Base-by-base conservation (phyloP, 306 rosid genomes). In the Pachyrhizus erosus region DNA sequence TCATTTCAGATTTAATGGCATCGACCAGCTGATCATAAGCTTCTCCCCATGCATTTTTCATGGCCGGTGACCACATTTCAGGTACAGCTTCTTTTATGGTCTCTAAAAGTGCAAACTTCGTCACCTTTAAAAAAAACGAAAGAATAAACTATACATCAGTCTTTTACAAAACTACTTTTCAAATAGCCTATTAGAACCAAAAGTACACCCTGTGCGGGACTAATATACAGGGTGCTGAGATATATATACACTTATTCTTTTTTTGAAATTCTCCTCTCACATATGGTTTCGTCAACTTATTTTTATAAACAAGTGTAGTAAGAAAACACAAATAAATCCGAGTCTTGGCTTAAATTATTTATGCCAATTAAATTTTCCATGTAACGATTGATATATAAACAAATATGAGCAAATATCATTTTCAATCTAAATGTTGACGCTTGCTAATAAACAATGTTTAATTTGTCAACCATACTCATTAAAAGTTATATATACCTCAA, bases 1-100 rank as follows among this genome's bases (percentile, higher is more conserved):
- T 93, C 99, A 88, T 92, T 81, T 96, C 93, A 13, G 90, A 24
- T 85, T 93, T 96, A 82, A 91, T 92, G 77, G 99, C 97, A 40
- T 86, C 87, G 24, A 87, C 97, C 66, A 92, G 80, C 74, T 91
- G 94, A 79, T 91, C 95, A 84, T 90, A 89, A 80, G 97, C 98
- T 80, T 84, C 89, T 76, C 78, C 93, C 97, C 98, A 94, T 31
- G 98, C 98, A 75, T 81, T 77, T 83, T 86, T 93, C 97, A 91
- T 88, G 51, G 84, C 93, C 2, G 81, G 77, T 15, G 91, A 91
- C 98, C 98, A 94, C 87, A 90, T 86, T 27, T 92, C 93, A 33
- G 94, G 91, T 0, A 92, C 90, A 43, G 94, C 92, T 76, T 88
- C 95, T 78, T 90, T 89, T 75, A 94, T 89, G 9, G 90, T 91